A percentile compares a stretch with the other conserved stretches of the same genome.
Conservation (phyloP, 129 eudicot species). For the Centrapalus pauciflorus region DNA sequence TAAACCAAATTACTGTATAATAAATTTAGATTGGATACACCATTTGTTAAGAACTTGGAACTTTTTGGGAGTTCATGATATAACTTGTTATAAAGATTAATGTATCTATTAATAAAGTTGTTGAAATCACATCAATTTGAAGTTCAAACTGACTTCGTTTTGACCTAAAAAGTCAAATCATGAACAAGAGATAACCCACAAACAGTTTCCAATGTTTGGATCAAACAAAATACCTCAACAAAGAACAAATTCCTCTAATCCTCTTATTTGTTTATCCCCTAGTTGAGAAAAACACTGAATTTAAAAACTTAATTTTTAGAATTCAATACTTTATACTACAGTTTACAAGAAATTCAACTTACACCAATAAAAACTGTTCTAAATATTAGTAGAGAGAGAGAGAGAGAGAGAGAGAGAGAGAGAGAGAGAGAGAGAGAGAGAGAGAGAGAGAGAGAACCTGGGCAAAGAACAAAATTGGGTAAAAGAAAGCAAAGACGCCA, state of each 20-base stretch:
- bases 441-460: slow-evolving; percentile 50
- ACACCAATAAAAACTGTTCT: neutral
- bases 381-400: slow-evolving; percentile 5
- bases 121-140: neutral
- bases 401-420: neutral
- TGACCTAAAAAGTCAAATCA: slow-evolving; percentile 11
- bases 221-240: slow-evolving; percentile 2
- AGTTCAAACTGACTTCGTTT: neutral
- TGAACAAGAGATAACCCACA: neutral
- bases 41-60: neutral
- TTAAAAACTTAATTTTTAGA: neutral
- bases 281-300: neutral
- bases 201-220: neutral
- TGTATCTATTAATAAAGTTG: neutral
- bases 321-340: neutral
- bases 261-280: neutral
- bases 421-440: slow-evolving; percentile 1
- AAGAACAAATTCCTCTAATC: neutral
- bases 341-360: neutral
- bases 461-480: slow-evolving; percentile 50
- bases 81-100: neutral
- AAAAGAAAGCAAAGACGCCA: slow-evolving; percentile 73
- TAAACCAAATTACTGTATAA: too few relatives aligned
- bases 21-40: too few relatives aligned
- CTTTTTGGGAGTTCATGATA: neutral